These are phyloP conservation scores for Pinus taeda DNA, from an alignment of 75 land plant species.

Conservation along the genomic window DNA sequence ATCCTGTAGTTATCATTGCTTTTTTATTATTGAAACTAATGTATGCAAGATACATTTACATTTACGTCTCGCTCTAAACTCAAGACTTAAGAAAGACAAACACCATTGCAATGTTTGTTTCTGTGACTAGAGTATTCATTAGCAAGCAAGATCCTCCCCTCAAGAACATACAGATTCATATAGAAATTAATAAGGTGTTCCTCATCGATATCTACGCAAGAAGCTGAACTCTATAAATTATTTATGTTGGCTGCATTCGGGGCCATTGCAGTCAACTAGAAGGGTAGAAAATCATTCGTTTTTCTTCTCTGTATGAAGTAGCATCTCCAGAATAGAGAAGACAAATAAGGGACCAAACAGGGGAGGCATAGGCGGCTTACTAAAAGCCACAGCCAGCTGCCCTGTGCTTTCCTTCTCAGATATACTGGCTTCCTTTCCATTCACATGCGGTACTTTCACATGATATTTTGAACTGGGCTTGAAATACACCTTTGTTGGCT, in stretches of 20 bases:
- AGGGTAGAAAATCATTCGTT: constrained; percentile 4
- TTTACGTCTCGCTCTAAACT: not conserved
- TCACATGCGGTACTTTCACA: not conserved
- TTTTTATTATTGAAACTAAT: too few species aligned
- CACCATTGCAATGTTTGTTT: not conserved
- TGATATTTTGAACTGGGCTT: not conserved
- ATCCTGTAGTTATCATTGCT: too few species aligned
- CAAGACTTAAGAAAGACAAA: not conserved
- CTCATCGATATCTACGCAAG: not conserved
- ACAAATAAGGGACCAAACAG: constrained; percentile 2
- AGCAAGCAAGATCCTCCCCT: too few species aligned
- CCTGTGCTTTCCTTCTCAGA: not conserved
- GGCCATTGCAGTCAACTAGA: not conserved
- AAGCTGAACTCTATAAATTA: not conserved
- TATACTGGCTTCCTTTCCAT: not conserved
- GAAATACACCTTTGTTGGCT: not conserved
- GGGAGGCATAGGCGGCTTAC: constrained; percentile 2
- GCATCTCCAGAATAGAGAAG: constrained; percentile 3
- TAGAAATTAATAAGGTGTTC: not conserved
- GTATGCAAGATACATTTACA: too few species aligned
- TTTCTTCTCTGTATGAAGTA: not conserved
- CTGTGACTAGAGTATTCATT: too few species aligned
- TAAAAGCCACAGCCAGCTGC: not conserved
- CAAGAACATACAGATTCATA: not conserved
- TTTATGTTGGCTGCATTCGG: not conserved